Conservation (phyloP, 2,329 filamentous ascomycete genomes). For the Colletotrichum ledebouriae region DNA sequence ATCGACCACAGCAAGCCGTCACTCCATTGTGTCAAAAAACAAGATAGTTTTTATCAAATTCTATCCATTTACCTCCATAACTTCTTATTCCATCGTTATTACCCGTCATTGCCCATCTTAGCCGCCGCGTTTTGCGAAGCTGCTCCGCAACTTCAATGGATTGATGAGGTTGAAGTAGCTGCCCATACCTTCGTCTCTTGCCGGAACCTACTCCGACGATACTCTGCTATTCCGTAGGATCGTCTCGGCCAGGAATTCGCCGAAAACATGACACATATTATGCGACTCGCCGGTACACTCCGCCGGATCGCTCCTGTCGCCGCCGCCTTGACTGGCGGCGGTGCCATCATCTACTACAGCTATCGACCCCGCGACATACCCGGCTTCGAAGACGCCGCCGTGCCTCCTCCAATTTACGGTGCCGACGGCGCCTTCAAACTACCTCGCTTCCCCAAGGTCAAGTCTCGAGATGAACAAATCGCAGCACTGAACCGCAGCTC, state of each 20-base stretch:
- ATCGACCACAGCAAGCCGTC: neutral
- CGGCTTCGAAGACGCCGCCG: slow-evolving; percentile 75
- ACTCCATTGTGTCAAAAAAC: too few species aligned
- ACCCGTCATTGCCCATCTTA: too few species aligned
- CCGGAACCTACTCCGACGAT: too few species aligned
- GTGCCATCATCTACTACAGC: slow-evolving; percentile 62
- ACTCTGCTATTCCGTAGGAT: too few species aligned
- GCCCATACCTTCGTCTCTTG: too few species aligned
- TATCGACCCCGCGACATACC: slow-evolving; percentile 81
- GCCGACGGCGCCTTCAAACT: slow-evolving; percentile 77
- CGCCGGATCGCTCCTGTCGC: slow-evolving; percentile 61
- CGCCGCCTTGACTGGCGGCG: slow-evolving; percentile 57
- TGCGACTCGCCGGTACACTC: slow-evolving; percentile 45
- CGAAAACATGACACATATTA: slow-evolving; percentile 10
- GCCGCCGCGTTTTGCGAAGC: too few species aligned
- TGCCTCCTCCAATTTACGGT: slow-evolving; percentile 78
- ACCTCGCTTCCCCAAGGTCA: slow-evolving; percentile 74
- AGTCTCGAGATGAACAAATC: slow-evolving; percentile 74
- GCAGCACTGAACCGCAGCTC: slow-evolving; percentile 66
- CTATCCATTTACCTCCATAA: too few species aligned
- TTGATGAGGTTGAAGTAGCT: too few species aligned
- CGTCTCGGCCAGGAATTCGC: neutral
- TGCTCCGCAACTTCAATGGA: too few species aligned
- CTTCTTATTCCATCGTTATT: too few species aligned
- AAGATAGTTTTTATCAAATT: too few species aligned